Percentiles rank a stretch among this genome's conserved stretches.
These are phyloP conservation scores for Fraxinus anomala DNA, from an alignment of 257 asterid genomes.

Conservation along the genomic window DNA sequence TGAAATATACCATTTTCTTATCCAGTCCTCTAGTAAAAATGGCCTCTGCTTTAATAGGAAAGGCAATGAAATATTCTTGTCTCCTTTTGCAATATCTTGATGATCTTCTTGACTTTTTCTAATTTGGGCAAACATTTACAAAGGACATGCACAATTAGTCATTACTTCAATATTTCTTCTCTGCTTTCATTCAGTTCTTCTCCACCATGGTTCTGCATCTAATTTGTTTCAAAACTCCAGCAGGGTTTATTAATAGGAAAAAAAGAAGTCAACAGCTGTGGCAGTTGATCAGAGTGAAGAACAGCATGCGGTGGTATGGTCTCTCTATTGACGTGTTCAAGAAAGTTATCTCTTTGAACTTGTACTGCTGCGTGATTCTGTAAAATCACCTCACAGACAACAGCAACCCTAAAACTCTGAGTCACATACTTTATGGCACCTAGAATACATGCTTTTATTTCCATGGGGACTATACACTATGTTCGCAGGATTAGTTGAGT, in stretches of 20 bases:
- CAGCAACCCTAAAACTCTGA: too few species aligned
- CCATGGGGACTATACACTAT: too few species aligned
- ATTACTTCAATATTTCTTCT: background rate
- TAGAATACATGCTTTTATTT: too few species aligned
- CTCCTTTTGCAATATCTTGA: conserved; percentile 8
- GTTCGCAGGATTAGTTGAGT: too few species aligned
- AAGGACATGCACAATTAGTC: background rate
- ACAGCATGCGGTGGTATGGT: conserved; percentile 84
- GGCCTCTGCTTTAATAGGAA: background rate
- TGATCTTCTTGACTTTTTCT: background rate
- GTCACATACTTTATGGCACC: too few species aligned
- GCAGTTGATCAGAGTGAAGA: conserved; percentile 47
- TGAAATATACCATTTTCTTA: background rate
- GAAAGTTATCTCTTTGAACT: conserved; percentile 78
- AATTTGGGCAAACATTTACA: background rate
- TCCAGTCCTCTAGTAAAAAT: background rate
- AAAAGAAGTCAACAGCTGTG: conserved; percentile 28
- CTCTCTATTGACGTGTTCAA: conserved; percentile 72
- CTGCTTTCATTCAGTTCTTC: background rate
- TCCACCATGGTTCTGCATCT: conserved; percentile 21
- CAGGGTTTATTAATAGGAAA: conserved; percentile 40
- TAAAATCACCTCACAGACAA: too few species aligned
- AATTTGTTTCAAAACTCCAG: conserved; percentile 18
- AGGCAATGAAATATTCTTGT: background rate
- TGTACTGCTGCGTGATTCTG: conserved; percentile 58